Base-by-base conservation (phyloP, 2,329 filamentous ascomycete genomes). In the Fusarium odoratissimum region DNA sequence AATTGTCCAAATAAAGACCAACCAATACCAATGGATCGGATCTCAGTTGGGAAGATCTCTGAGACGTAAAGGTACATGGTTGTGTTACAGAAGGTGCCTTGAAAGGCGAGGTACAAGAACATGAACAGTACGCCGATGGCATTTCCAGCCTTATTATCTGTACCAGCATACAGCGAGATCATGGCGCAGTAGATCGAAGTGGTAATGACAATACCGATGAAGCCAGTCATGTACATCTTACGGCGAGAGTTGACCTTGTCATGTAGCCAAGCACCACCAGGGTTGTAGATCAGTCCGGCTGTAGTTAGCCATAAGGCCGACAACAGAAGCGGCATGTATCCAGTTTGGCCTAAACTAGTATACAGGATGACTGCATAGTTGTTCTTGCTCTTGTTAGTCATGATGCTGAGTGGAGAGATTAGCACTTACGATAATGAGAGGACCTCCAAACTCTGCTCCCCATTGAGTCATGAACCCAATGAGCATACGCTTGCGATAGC, bases 401-500 rank as follows among this genome's bases (percentile, higher is more conserved):
- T 2, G 14, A 19, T 4, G 1, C 2, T 4, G 6, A 0, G 2
- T 9, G 0, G 0, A 2, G 6, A 3, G 6, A 3, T 0, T 6
- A 0, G 6, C 0, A 81, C 84, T 76, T 62, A 86, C 84, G 60
- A 87, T 87, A 21, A 88, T 84, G 2, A 88, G 79, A 16, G 85
- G 84, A 0, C 86, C 86, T n/a, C 82, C 84, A 73, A 87, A 87
- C 59, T 87, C 85, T 4, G 86, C 85, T 28, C 85, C 86, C 84
- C 85, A 88, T 70, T 87, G 86, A 0, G 85, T 87, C 40, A 87
- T 76, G 67, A 87, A 88, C 0, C 85, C 85, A 45, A 88, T 85
- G 3, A 83, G 79, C 84, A 88, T 86, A 1, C 86, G 80, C 78
- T 86, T 87, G 23, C 86, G 79, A 67, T 86, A 86, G 13, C 84